A percentile compares a stretch with the other conserved stretches of the same genome.
Evolutionary conservation across 1,139 yeast species (phyloP).

Genomic region (Yamadazyma blattariae): DNA sequence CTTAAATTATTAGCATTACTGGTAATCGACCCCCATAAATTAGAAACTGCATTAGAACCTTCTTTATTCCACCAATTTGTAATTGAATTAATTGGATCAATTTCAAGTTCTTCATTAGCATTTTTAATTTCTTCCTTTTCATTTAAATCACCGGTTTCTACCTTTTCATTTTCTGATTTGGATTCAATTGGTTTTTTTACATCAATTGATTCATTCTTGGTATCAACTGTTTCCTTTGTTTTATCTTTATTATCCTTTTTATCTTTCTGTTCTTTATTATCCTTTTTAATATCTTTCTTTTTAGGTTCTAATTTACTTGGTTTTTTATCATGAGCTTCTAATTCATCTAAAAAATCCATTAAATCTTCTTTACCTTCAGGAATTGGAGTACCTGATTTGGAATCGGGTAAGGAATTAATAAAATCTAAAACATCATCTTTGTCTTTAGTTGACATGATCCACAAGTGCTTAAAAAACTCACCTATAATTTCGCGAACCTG

Average conservation of each 20-base stretch:
- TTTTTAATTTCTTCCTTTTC: slow-evolving; percentile 1
- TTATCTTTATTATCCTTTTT: not conserved
- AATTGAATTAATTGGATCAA: slow-evolving; percentile 68
- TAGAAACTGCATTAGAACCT: slow-evolving; percentile 73
- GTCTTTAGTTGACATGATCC: no score
- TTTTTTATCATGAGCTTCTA: slow-evolving; percentile 47
- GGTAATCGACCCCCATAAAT: slow-evolving; percentile 60
- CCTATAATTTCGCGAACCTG: not conserved
- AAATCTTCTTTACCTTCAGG: slow-evolving; percentile 63
- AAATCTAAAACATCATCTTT: slow-evolving; percentile 88
- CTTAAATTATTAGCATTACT: slow-evolving; percentile 41
- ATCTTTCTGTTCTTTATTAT: not conserved
- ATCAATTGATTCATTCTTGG: slow-evolving; percentile 3
- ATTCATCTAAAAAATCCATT: slow-evolving; percentile 81
- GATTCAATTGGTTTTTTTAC: slow-evolving; percentile 7
- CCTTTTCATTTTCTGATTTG: slow-evolving; percentile 6
- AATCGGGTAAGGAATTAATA: slow-evolving; percentile 82
- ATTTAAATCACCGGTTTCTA: not conserved
- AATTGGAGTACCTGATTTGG: slow-evolving; percentile 38
- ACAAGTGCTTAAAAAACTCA: no score
- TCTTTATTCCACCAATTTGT: slow-evolving; percentile 82
- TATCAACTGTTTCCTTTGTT: not conserved
- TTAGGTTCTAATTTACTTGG: slow-evolving; percentile 25
- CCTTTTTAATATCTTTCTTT: slow-evolving; percentile 13
- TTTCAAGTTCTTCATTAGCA: slow-evolving; percentile 21